Evolutionary conservation across 2,329 filamentous ascomycete species (phyloP), one percentile per base, ranked within the genome.

Genomic region (Phyllosticta citribraziliensis): DNA sequence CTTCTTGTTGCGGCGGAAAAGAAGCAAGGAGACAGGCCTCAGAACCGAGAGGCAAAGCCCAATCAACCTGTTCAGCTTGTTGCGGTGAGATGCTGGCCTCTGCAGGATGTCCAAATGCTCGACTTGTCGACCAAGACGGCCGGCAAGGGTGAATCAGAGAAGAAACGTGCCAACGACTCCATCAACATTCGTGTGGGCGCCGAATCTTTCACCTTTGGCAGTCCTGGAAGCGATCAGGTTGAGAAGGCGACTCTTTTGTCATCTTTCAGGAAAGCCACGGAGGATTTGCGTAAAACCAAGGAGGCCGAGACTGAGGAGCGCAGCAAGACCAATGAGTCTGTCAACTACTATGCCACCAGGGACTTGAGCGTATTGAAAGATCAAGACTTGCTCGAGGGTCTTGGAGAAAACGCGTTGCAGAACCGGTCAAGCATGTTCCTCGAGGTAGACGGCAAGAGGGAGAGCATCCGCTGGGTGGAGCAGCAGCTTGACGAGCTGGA

Each of bases 391-490:
- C 81, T 96, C 14, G 90, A 94, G 70, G 88, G 84, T 8, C 75
- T 91, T 10, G 91, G 90, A 4, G 73, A 75, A 5, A 73, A 70
- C 1, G 85, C 87, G 64, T 85, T 88, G 67, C 91, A 91, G 70
- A 89, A 95, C 72, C 78, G 79, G 50, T 77, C 78, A 19, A 84
- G 80, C 64, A 88, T 96, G 76, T 83, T 96, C 60, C 92, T 99
- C 66, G 94, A 99, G 68, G 90, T 96, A 14, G 94, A 97, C 69
- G 94, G 94, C 56, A 96, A 96, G 69, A 92, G 97, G 73, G 91
- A 97, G 71, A 97, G 94, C 71, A 82, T 99, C 55, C 88, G 93
- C 58, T 97, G 91, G 91, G 91, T 99, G 0, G 94, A 99, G 72
- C 85, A 86, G 58, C 91, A 97, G 75, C 89, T 99, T 73, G 94